phyloP scores from a whole-genome alignment of 2,329 filamentous ascomycete species.

The Xenosphaeropsis pyriputrescens region DNA sequence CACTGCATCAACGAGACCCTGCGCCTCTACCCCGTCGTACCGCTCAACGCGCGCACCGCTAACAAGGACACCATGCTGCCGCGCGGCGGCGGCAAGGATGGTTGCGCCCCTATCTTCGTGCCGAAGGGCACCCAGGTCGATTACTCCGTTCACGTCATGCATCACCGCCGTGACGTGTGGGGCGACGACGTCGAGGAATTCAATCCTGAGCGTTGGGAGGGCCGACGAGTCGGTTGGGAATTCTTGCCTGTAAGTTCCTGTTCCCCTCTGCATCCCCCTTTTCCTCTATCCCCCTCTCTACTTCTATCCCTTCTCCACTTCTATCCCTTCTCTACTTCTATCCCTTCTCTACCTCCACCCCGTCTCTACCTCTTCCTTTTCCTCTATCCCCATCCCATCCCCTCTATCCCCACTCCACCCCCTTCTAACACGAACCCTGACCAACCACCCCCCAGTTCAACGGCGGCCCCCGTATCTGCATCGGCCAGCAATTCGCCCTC shows the following conservation, averaged over 20 bases:
- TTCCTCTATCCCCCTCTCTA: no score
- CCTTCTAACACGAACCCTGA: background rate
- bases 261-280: no score
- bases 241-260: constrained; percentile 18
- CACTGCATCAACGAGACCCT: constrained; percentile 23
- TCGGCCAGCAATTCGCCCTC: constrained; percentile 23
- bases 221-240: constrained; percentile 27
- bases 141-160: constrained; percentile 18
- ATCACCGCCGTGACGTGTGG: constrained; percentile 21
- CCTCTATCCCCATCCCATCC: background rate
- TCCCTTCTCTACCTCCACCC: no score
- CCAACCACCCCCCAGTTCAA: constrained; percentile 15
- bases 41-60: constrained; percentile 33
- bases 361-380: no score
- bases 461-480: constrained; percentile 21
- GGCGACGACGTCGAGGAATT: constrained; percentile 21
- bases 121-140: constrained; percentile 13
- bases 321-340: no score
- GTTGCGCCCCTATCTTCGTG: constrained; percentile 17
- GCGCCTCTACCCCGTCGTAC: constrained; percentile 36
- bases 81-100: constrained; percentile 19
- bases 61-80: constrained; percentile 26
- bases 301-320: no score
- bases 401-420: background rate
- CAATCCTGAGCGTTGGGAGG: constrained; percentile 21